Percentiles rank a stretch among this genome's conserved stretches.
These are phyloP conservation scores for Ophiostoma australiae DNA, from an alignment of 2,329 filamentous ascomycete species.

Conservation along the genomic window DNA sequence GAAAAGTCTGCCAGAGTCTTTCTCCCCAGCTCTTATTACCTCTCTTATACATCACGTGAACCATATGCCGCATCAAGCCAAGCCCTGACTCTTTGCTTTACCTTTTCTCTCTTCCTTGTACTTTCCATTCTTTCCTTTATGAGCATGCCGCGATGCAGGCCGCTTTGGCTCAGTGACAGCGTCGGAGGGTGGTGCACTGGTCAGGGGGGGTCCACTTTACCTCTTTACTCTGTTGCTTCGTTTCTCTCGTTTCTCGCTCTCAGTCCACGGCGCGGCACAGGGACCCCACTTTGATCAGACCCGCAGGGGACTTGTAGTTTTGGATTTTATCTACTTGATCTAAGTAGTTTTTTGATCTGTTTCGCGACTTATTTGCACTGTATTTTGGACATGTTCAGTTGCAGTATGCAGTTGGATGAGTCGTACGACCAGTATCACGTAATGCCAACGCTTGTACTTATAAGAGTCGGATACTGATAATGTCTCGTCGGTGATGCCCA, in stretches of 20 bases:
- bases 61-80: background rate
- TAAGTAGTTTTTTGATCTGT: background rate
- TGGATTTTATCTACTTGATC: background rate
- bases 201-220: slow-evolving; percentile 12
- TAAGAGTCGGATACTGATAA: background rate
- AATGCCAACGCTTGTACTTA: background rate
- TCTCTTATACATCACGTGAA: background rate
- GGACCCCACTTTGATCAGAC: background rate
- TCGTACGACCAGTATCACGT: background rate
- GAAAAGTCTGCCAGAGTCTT: background rate
- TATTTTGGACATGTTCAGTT: background rate
- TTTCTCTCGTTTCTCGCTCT: background rate
- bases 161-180: background rate
- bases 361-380: slow-evolving; percentile 2
- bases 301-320: slow-evolving; percentile 3
- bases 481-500: background rate
- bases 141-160: background rate
- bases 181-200: background rate
- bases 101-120: background rate
- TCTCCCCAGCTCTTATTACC: background rate
- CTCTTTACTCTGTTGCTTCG: background rate
- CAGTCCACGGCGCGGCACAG: slow-evolving; percentile 7
- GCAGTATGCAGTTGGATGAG: background rate
- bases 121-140: background rate
- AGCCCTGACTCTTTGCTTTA: background rate